Percentiles rank a stretch among this genome's conserved stretches.
Conservation (phyloP, 129 eudicot genomes). For the Chrysanthemum makinoi region DNA sequence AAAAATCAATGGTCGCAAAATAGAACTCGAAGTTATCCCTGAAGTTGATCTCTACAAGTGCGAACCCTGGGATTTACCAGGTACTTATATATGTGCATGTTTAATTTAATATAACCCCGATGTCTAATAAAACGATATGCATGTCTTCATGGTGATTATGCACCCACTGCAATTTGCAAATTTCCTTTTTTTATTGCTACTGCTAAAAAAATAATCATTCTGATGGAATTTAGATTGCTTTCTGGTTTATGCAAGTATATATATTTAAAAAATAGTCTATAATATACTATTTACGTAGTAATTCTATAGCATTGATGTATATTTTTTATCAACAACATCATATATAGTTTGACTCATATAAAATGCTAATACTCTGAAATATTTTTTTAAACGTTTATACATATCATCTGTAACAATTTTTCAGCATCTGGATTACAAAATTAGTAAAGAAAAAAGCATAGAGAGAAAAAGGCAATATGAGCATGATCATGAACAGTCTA, state of each 20-base stretch:
- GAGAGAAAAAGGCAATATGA: conserved; percentile 14
- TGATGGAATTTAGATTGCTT: conserved; percentile 33
- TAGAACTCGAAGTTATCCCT: conserved; percentile 90
- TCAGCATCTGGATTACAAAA: conserved; percentile 10
- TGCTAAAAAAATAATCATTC: neutral
- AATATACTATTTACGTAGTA: neutral
- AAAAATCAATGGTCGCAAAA: conserved; percentile 78
- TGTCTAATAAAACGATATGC: neutral
- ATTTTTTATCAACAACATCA: neutral
- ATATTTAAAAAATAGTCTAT: conserved; percentile 19
- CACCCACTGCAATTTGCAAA: neutral
- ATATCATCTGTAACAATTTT: neutral
- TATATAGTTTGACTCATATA: neutral
- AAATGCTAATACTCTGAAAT: neutral
- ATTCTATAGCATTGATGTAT: neutral
- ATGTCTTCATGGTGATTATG: conserved; percentile 24
- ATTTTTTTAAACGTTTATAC: neutral
- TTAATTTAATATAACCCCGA: neutral
- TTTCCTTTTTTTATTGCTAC: neutral
- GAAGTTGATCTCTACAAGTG: conserved; percentile 99
- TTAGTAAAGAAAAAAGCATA: conserved; percentile 12
- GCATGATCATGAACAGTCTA: conserved; percentile 28
- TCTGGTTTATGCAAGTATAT: conserved; percentile 35
- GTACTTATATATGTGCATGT: conserved; percentile 27
- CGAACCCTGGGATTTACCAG: conserved; percentile 99